Evolutionary conservation across 2,329 filamentous ascomycete species (phyloP), one percentile per base, ranked within the genome.

Genomic region (Fusarium haematococcum): DNA sequence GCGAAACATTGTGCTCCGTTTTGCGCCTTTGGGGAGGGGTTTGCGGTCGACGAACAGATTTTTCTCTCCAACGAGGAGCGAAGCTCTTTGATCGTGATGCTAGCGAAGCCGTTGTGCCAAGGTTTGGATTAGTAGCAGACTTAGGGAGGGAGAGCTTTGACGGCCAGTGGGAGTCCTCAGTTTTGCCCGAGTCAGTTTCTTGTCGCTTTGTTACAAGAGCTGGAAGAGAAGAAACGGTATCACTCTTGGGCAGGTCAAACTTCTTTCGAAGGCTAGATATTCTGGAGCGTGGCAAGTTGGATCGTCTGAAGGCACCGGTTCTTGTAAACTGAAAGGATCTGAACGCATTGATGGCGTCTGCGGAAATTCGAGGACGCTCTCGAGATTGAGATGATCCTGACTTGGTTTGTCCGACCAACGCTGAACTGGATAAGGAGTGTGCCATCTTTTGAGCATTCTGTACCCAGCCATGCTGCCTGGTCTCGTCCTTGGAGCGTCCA

Each of bases 381-480:
- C 41, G 67, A 8, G 57, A 63, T 56, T 50, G 58, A 14, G 60
- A 62, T 18, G 52, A 60, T 64, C 30, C 57, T 58, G 8, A 45
- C 20, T 30, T 65, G 48, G 59, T 37, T 7, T 54, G 65, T 39
- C 63, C 63, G 5, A 18, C 61, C 20, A 70, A 67, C 11, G 60
- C 54, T 23, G 76, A 70, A 11, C 72, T 71, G 18, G 76, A 73
- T 20, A 78, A 52, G 5, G 76, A 75, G 58, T 69, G 76, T 27
- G 75, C 76, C 67, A 77, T 78, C 33, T 75, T 78, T 41, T 60
- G 71, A 64, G 76, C 76, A 59, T 76, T 78, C 37, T 71, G 63
- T 20, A 71, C 50, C 76, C 76, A 78, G 16, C 63, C 67, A 20
- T 70, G 67, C 35, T 65, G 64, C 1, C 52, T 56, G 8, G 27